Evolutionary conservation across 1,284 basidiomycete species (phyloP), one percentile per base, ranked within the genome.

Genomic region (Ustilago shanxiensis): DNA sequence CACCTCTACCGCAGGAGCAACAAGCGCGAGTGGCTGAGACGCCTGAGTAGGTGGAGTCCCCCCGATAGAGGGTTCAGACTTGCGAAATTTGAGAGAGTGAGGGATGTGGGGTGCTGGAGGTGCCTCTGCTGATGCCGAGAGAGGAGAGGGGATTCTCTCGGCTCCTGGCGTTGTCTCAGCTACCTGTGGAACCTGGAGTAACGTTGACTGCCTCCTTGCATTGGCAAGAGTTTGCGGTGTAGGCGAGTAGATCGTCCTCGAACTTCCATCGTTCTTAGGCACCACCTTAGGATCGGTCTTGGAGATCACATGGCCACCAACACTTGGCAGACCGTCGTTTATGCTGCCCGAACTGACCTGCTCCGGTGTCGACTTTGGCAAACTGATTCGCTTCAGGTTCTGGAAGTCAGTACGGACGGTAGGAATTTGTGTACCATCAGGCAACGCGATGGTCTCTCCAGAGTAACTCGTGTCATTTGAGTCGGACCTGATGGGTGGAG

Each of bases 191-290:
- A 63, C 64, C 22, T 60, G 56, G 1, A 72, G 56, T 37, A 66
- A 3, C 3, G 26, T 64, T n/a, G 66, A 59, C 52, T 69, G 60
- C 16, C 59, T 26, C 22, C 72, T 9, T 2, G 65, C 72, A 13
- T 63, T 63, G n/a, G 70, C 74, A 41, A 77, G 66, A 3, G 72
- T 79, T 52, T 74, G 62, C 1, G 77, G 72, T 3, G 77, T 79
- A 6, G 77, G 77, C 7, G 77, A 79, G 52, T 76, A 79, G 55
- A 79, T 76, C n/a, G 72, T 56, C 22, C 77, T 60, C 4, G 69
- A 60, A 9, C 65, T 50, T 2, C 77, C 77, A 35, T 79, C 77
- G 22, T 72, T 72, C 8, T 62, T 54, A 8, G 55, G 41, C 3
- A 79, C 60, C 5, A 76, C 22, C 18, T 59, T 67, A 2, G 66